These are phyloP conservation scores for Aspergillus floridensis DNA, from an alignment of 2,329 filamentous ascomycete species.

Conservation along the genomic window DNA sequence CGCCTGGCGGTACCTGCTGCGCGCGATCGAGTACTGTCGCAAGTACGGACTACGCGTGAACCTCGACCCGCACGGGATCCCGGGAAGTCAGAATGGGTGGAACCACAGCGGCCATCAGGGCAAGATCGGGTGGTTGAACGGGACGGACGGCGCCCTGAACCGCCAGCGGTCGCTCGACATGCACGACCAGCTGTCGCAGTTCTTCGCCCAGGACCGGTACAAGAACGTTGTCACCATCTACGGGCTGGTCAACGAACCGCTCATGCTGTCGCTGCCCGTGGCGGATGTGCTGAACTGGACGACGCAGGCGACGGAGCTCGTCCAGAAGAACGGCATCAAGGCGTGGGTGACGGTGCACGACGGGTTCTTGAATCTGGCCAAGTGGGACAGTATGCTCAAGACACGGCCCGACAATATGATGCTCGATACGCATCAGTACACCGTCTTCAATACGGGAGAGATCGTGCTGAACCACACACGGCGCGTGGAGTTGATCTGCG, in stretches of 20 bases:
- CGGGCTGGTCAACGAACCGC: slow-evolving; percentile 90
- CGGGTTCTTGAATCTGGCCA: slow-evolving; percentile 85
- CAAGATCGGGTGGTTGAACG: slow-evolving; percentile 81
- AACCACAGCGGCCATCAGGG: slow-evolving; percentile 90
- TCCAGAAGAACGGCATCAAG: slow-evolving; percentile 73
- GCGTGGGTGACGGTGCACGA: slow-evolving; percentile 83
- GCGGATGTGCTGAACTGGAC: slow-evolving; percentile 77
- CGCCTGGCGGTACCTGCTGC: slow-evolving; percentile 88
- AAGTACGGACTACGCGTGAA: slow-evolving; percentile 91
- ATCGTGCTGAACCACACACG: slow-evolving; percentile 76
- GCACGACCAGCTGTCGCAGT: slow-evolving; percentile 80
- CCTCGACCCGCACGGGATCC: slow-evolving; percentile 85
- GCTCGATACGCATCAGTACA: slow-evolving; percentile 97
- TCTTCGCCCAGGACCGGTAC: slow-evolving; percentile 93
- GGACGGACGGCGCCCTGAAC: slow-evolving; percentile 77
- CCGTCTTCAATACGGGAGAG: slow-evolving; percentile 92
- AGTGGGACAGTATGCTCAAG: slow-evolving; percentile 84
- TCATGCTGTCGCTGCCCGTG: slow-evolving; percentile 70
- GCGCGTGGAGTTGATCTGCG: slow-evolving; percentile 85
- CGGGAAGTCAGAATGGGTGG: slow-evolving; percentile 95
- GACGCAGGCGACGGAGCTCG: slow-evolving; percentile 64
- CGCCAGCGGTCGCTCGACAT: slow-evolving; percentile 79
- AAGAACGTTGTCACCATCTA: slow-evolving; percentile 90
- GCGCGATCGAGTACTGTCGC: slow-evolving; percentile 88
- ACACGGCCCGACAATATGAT: slow-evolving; percentile 66